Evolutionary conservation across 1,284 basidiomycete genomes (phyloP), one percentile per base, ranked within the genome.

Genomic region (Vanrija sp.): DNA sequence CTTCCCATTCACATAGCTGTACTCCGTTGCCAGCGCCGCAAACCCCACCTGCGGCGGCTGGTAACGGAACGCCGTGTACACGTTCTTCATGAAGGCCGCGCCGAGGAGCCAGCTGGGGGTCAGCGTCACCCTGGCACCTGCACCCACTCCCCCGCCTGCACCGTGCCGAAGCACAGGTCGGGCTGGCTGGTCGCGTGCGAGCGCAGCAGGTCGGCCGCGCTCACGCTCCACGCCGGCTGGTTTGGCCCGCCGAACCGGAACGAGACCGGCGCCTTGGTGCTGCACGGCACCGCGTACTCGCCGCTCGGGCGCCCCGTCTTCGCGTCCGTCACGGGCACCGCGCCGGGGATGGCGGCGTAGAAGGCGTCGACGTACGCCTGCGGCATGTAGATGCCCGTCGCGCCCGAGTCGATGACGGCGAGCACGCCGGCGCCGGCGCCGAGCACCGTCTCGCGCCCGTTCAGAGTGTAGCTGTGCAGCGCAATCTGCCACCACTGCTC

Each of bases 191-290:
- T 20, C 18, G 24, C 20, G 27, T 8, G 18, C 31, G 31, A 9
- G 10, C 31, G 31, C 38, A 20, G n/a, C 5, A 46, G 25, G 46
- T 56, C 54, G n/a, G 37, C 42, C 4, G 42, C 35, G 15, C 51
- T 27, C 8, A 52, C 25, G 16, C 19, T n/a, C 46, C 45, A 52
- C 25, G 39, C 41, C 41, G 16, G 31, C 31, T 31, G 9, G 31
- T 9, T 12, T 4, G 7, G 36, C 38, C 50, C 48, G 12, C 27
- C 53, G 67, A 96, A 97, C 0, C 83, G 82, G 54, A 98, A 68
- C 1, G 83, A 72, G 22, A 91, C 79, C 51, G 80, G 81, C 49
- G 93, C 84, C 6, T 68, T 63, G 2, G 86, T 85, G 60, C 73
- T 74, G 76, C 94, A 98, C 0, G 93, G 80, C 70, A 56, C 47